Base-by-base conservation (phyloP, 345 rosid genomes). In the Aurinia saxatilis region DNA sequence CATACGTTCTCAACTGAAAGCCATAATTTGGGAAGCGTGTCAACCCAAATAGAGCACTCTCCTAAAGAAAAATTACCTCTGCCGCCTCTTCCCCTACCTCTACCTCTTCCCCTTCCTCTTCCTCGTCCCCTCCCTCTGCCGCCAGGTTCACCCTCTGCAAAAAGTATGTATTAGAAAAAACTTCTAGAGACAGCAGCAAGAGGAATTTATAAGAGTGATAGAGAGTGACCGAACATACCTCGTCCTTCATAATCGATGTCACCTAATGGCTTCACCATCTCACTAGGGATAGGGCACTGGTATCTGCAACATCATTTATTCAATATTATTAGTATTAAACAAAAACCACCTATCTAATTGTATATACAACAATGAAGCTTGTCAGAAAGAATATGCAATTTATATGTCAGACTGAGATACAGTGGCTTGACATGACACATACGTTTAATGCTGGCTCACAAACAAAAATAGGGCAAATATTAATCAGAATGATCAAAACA, bases 261-360 rank as follows among this genome's bases (percentile, higher is more conserved):
- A 6, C 57, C 76, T 40, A 38, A 16, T 33, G 76, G 57, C 74
- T 75, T 90, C 75, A 86, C 91, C 75, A 70, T 60, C 29, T 90
- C 95, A 41, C 75, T 65, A 18, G 91, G 86, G 66, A 89, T 70
- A 0, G 96, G 95, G 69, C 72, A 73, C 77, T 89, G 95, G 70
- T 89, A 86, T 74, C 96, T 87, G 68, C 49, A 78, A 39, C 37
- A 35, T 40, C 59, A 71, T 41, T 51, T 12, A 1, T 23, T 21
- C 5, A 21, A 29, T n/a, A 29, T 5, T 13, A 17, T 46, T 8
- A 30, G 21, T n/a, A 27, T 18, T 5, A 11, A 45, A 14, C 53
- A 23, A 9, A 54, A 5, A 0, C 52, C 8, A 1, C 23, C 18
- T 37, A 53, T 3, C 23, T 27, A 21, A 47, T 31, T 5, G 62